Percentiles rank a stretch among this genome's conserved stretches.
These are phyloP conservation scores for Apiotrichum mycotoxinovorans DNA, from an alignment of 1,284 basidiomycete genomes.

Conservation along the genomic window DNA sequence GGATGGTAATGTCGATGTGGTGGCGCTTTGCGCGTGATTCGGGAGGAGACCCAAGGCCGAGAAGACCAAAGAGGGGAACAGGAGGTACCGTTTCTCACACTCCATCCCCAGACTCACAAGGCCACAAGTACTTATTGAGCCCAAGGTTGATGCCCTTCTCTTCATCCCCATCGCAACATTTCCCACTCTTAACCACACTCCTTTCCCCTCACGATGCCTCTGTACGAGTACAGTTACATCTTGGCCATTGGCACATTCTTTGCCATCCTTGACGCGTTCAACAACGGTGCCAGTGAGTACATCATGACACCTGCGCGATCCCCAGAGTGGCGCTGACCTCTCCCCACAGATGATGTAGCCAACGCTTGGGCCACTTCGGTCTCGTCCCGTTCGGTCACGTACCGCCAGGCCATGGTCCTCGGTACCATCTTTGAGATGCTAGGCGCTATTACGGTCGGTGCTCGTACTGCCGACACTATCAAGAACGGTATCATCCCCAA, in stretches of 20 bases:
- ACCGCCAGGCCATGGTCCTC: slow-evolving; percentile 51
- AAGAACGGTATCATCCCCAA: slow-evolving; percentile 53
- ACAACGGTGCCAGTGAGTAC: slow-evolving; percentile 49
- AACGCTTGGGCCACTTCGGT: slow-evolving; percentile 55
- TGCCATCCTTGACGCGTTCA: slow-evolving; percentile 53
- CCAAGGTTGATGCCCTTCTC: not conserved
- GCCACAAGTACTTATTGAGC: not conserved
- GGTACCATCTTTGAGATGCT: slow-evolving; percentile 53
- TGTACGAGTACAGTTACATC: slow-evolving; percentile 50
- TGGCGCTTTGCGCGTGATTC: too few relatives aligned
- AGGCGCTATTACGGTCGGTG: slow-evolving; percentile 52
- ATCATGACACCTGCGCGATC: not conserved
- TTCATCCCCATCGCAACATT: not conserved
- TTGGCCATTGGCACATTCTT: slow-evolving; percentile 53
- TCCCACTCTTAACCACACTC: not conserved
- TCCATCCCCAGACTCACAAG: too few relatives aligned
- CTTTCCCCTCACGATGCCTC: slow-evolving; percentile 6
- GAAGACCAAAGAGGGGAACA: too few relatives aligned
- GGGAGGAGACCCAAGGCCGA: too few relatives aligned
- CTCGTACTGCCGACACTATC: slow-evolving; percentile 53
- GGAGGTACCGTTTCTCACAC: too few relatives aligned
- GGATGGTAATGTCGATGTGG: too few relatives aligned
- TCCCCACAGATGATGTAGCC: slow-evolving; percentile 43
- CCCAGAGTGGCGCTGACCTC: not conserved
- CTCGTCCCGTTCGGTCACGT: slow-evolving; percentile 51